Conservation (phyloP, 257 asterid species). For the Ophiorrhiza pumila region DNA sequence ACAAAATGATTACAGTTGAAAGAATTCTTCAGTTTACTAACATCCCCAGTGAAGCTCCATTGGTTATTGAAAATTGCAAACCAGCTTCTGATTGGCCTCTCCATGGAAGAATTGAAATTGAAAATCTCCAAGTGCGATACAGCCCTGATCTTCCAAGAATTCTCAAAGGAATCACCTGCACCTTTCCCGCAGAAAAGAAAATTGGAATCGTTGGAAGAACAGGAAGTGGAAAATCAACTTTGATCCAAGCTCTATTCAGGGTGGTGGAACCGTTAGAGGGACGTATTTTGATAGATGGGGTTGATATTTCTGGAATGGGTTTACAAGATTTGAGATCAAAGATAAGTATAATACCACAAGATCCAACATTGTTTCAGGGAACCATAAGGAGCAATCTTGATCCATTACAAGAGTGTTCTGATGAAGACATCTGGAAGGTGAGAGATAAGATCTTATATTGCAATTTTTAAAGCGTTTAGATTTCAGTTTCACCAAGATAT, state of each 20-base stretch:
- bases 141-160: conserved; percentile 63
- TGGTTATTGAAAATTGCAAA: conserved; percentile 45
- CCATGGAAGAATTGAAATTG: conserved; percentile 53
- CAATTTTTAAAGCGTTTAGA: not conserved
- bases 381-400: conserved; percentile 74
- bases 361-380: conserved; percentile 78
- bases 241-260: conserved; percentile 81
- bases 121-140: conserved; percentile 66
- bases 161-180: conserved; percentile 69
- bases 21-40: conserved; percentile 67
- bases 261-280: conserved; percentile 72
- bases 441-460: not conserved
- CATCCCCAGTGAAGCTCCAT: conserved; percentile 68
- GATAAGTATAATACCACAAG: conserved; percentile 80
- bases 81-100: conserved; percentile 64
- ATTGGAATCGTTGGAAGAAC: conserved; percentile 82
- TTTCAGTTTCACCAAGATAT: not conserved
- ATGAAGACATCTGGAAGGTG: conserved; percentile 79
- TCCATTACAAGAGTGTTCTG: conserved; percentile 55
- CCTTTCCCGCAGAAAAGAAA: conserved; percentile 54
- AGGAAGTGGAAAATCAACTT: conserved; percentile 84
- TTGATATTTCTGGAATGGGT: conserved; percentile 63
- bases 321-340: conserved; percentile 71
- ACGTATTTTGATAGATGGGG: conserved; percentile 55
- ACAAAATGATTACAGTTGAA: conserved; percentile 82